A percentile compares a stretch with the other conserved stretches of the same genome.
Conservation (phyloP, 1,284 basidiomycete species). For the Leccinum griseonigrum region DNA sequence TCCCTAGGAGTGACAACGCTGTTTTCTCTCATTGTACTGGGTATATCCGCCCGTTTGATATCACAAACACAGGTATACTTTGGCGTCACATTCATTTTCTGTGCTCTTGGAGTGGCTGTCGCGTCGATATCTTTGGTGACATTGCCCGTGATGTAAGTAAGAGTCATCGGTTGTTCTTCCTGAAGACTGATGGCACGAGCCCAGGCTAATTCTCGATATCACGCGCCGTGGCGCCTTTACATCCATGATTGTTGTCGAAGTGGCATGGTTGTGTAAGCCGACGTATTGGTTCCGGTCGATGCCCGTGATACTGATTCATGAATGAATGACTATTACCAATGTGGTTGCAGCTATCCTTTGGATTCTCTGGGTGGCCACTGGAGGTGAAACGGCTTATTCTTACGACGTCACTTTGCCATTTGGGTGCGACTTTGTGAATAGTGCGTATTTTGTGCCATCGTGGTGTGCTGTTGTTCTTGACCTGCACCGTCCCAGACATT, state of each 20-base stretch:
- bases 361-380: slow-evolving; percentile 57
- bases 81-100: slow-evolving; percentile 25
- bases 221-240: slow-evolving; percentile 35
- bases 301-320: neutral
- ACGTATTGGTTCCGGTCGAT: neutral
- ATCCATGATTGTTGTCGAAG: slow-evolving; percentile 38
- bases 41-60: slow-evolving; percentile 34
- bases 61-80: slow-evolving; percentile 22
- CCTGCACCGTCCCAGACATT: slow-evolving; percentile 3
- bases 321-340: neutral
- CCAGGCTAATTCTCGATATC: slow-evolving; percentile 36
- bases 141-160: slow-evolving; percentile 45
- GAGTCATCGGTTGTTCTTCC: neutral
- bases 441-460: slow-evolving; percentile 11
- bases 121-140: slow-evolving; percentile 42
- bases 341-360: slow-evolving; percentile 45
- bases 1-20: slow-evolving; percentile 20
- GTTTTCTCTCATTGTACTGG: slow-evolving; percentile 40
- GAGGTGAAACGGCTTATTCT: slow-evolving; percentile 36
- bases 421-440: slow-evolving; percentile 20
- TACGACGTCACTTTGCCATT: slow-evolving; percentile 19
- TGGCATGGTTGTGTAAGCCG: slow-evolving; percentile 37
- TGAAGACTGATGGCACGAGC: slow-evolving; percentile 7
- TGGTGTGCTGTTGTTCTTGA: slow-evolving; percentile 3
- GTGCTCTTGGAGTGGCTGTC: slow-evolving; percentile 46